Evolutionary conservation across 2,329 filamentous ascomycete genomes (phyloP), one percentile per base, ranked within the genome.

Genomic region (Trichoderma semiorbis): DNA sequence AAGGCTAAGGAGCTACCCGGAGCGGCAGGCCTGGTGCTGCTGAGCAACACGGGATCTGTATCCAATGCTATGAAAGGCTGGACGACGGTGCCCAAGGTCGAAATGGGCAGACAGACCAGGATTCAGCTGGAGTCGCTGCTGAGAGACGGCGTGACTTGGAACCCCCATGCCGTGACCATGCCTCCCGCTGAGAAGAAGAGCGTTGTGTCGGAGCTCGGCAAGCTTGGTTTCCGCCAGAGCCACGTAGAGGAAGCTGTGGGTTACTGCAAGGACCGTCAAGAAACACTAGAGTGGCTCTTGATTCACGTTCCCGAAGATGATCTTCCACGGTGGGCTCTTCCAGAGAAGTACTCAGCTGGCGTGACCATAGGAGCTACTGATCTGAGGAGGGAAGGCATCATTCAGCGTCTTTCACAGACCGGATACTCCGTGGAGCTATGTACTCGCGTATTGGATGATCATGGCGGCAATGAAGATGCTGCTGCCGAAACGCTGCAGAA

Each of bases 241-340:
- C 96, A 99, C 78, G 89, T 95, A 53, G 90, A 97, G 78, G 96
- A 99, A 82, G 95, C 96, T 10, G 89, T 93, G 1, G 90, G 90
- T 58, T 90, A 95, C 77, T 98, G 95, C 83, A 97, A 95, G 80
- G 94, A 97, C 79, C 88, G 92, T 34, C 95, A 98, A 79, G 96
- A 99, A 82, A 91, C 94, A 18, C 86, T 99, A 3, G 95, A 98
- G 80, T 99, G 96, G 96, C 87, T 99, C 18, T 87, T 99, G 63
- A 95, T 98, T 66, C 95, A 99, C 81, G 94, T 99, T 3, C 96
- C 96, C 1, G 96, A 99, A 79, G 96, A 99, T 79, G 96, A 98
- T 77, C 84, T 98, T n/a, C 96, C 96, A 1, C 85, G 88, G 7
- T 98, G 95, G 94, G 93, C 93, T 76, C 84, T 99, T 55, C 96